Evolutionary conservation across 208 protist species (phyloP), one percentile per base, ranked within the genome.

Genomic region (Pavlovales sp.): DNA sequence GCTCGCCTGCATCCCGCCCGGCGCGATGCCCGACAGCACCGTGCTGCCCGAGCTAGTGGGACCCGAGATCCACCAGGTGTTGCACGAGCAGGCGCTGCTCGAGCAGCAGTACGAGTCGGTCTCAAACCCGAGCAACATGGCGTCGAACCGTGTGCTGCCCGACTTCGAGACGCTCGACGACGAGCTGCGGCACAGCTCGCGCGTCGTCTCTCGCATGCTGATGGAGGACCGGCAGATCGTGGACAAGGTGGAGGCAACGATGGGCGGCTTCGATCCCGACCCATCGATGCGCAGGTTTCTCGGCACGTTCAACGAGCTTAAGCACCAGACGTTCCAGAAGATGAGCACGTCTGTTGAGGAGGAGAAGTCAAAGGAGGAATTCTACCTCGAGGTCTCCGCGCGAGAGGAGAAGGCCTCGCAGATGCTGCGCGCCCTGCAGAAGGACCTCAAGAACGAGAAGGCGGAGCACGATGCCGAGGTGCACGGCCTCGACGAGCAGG

Each of bases 161-260:
- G 76, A 88, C 42, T 81, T 87, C 30, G 83, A 87, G 67, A 87
- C 83, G 83, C 66, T 81, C 34, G 85, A 88, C 76, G 85, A 88
- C 39, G 85, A 88, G 85, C 75, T 88, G 18, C 20, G 75, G 22
- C 75, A 88, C 75, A 75, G 42, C n/a, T 80, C 85, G 20, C 38
- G 85, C 14, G 75, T 88, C 20, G 44, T 88, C 39, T 71, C 71
- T n/a, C 71, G 85, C 40, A 66, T 88, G 75, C 75, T 88, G 30
- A 4, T 42, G 4, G 85, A 82, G 57, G 57, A 71, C 57, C 57
- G 57, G 14, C 26, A 2, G 57, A 71, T 71, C 57, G 57, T 71
- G 18, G 57, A 71, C 57, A 71, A 71, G 57, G 57, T 71, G 57
- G 57, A 71, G 57, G 57, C 26, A 28, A 28, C 26, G 14, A 71